These are phyloP conservation scores for Cocos nucifera DNA, from an alignment of 176 grass and related monocot species.

Conservation along the genomic window DNA sequence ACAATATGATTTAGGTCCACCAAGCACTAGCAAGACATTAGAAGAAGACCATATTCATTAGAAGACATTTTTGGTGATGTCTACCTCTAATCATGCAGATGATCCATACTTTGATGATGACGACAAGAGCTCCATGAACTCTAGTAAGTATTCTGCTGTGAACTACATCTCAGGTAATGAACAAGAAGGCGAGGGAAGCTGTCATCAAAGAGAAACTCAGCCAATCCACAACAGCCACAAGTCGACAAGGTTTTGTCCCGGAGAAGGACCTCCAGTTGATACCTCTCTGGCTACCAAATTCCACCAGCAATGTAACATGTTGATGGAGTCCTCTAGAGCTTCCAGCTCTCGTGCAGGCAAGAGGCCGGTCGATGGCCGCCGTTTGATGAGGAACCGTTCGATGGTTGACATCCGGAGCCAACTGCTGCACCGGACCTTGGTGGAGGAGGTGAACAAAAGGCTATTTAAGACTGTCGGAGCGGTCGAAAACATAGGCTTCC, in stretches of 20 bases:
- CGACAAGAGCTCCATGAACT: conserved; percentile 45
- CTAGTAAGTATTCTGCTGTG: conserved; percentile 46
- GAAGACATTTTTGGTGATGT: no score
- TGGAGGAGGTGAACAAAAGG: conserved; percentile 83
- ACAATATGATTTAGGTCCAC: no score
- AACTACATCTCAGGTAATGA: conserved; percentile 36
- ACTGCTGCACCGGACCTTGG: conserved; percentile 60
- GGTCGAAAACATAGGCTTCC: conserved; percentile 80
- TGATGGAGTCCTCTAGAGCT: conserved; percentile 3
- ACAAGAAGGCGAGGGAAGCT: conserved; percentile 5
- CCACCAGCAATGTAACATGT: conserved; percentile 26
- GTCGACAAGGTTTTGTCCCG: conserved; percentile 29
- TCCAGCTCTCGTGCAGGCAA: conserved; percentile 12
- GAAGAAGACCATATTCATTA: no score
- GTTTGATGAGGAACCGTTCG: conserved; percentile 52
- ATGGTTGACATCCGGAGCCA: conserved; percentile 83
- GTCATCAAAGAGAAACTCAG: background rate
- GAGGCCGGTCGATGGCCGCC: conserved; percentile 10
- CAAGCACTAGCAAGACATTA: no score
- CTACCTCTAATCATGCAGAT: conserved; percentile 26
- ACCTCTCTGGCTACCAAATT: conserved; percentile 6
- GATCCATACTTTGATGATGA: conserved; percentile 50
- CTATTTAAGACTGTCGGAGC: conserved; percentile 85
- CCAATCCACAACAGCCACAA: conserved; percentile 1
- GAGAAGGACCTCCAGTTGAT: conserved; percentile 4